Evolutionary conservation across 495 filamentous ascomycete genomes (phyloP), one percentile per base, ranked within the genome.

Genomic region (Neurospora sp.): DNA sequence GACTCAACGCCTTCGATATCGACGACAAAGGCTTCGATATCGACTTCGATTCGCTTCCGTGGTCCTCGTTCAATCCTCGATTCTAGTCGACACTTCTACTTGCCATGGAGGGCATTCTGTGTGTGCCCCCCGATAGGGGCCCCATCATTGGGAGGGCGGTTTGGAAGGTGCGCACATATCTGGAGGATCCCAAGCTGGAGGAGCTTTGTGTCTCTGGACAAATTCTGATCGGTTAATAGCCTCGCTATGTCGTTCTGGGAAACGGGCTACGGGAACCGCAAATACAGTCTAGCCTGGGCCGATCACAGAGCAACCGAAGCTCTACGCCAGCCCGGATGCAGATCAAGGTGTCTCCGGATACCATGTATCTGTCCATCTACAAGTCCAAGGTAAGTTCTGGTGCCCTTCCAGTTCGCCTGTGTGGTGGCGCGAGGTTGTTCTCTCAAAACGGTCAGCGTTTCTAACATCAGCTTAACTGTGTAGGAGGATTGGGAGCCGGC

Each of bases 61-160:
- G 31, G n/a, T 44, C 39, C 44, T 48, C 71, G 42, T 38, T 71
- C 69, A 31, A 18, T 16, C 4, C 72, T 46, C n/a, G 62, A 73
- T 72, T 40, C 72, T 41, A 44, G 35, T 54, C 48, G 41, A 59
- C 46, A 23, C 48, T 41, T 23, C 2, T 73, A 35, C 35, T 20
- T 37, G 5, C 77, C 39, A 89, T 89, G 87, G 88, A 89, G 77
- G 88, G 86, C n/a, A 74, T 81, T 72, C 81, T 89, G 76, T 78
- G 85, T 44, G 82, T 85, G 35, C 88, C 88, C 41, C 88, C 88
- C 6, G 88, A 89, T 75, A 81, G 86, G 76, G 83, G 86, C 41
- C 83, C 86, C 59, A 86, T 89, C 74, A 83, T 89, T 54, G 86
- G 86, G 42, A 84, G 84, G 73, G 83, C 88, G 16, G 71, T 85